phyloP scores from a whole-genome alignment of 2,329 filamentous ascomycete species.

The Pestalotiopsis sp. region DNA sequence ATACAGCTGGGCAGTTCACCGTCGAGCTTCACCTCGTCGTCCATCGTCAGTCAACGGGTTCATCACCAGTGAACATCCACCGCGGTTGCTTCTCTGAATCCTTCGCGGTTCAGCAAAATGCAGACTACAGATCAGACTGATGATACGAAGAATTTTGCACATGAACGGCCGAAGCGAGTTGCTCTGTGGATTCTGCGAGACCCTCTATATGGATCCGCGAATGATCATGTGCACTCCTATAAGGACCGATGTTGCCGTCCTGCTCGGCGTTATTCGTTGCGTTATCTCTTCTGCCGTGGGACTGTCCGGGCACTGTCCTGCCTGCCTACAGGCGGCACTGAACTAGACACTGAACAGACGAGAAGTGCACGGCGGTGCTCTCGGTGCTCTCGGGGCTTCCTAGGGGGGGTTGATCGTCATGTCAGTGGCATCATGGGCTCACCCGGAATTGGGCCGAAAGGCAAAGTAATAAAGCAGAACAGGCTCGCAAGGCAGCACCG shows the following conservation, averaged over 20 bases:
- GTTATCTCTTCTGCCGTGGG: not conserved
- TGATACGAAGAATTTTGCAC: not conserved
- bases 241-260: slow-evolving; percentile 6
- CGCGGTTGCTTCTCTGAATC: not conserved
- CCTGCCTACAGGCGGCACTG: not conserved
- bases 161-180: not conserved
- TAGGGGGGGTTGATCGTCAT: not conserved
- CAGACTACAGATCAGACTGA: not conserved
- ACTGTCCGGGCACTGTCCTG: not conserved
- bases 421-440: not conserved
- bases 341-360: too few species aligned
- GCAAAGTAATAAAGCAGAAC: not conserved
- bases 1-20: too few species aligned
- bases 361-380: not conserved
- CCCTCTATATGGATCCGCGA: not conserved
- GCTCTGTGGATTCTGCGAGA: slow-evolving; percentile 1
- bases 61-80: not conserved
- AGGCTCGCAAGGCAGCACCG: not conserved
- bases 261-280: slow-evolving; percentile 6
- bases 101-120: not conserved
- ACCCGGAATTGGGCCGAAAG: not conserved
- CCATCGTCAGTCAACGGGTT: not conserved
- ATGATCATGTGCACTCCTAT: slow-evolving; percentile 9
- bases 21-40: not conserved
- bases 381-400: not conserved